Percentiles rank a stretch among this genome's conserved stretches.
Conservation (phyloP, 2,329 filamentous ascomycete species). For the Botrytis deweyae region DNA sequence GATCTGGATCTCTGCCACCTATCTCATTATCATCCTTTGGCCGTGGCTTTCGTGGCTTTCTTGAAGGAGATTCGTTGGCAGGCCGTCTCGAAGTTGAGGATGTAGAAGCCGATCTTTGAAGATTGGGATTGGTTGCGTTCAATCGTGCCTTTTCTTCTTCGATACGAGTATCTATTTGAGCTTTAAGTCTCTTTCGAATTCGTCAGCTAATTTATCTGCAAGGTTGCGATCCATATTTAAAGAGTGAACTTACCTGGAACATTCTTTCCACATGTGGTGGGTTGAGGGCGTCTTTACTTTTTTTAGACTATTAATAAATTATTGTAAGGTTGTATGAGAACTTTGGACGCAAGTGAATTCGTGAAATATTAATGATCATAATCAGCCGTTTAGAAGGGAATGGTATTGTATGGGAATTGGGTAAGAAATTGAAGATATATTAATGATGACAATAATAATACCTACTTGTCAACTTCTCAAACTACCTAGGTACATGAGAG, state of each 20-base stretch:
- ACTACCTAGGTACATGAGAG: slow-evolving; percentile 1
- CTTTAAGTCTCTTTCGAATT: slow-evolving; percentile 67
- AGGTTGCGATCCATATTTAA: slow-evolving; percentile 16
- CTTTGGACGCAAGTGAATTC: slow-evolving; percentile 14
- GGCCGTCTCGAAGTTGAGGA: slow-evolving; percentile 31
- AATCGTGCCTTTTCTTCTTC: slow-evolving; percentile 84
- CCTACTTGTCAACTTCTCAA: slow-evolving; percentile 4
- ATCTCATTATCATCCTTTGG: slow-evolving; percentile 36
- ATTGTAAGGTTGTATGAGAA: slow-evolving; percentile 4
- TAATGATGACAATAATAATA: background rate
- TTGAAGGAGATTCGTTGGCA: slow-evolving; percentile 35
- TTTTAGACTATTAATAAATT: slow-evolving; percentile 22
- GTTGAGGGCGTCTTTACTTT: slow-evolving; percentile 19
- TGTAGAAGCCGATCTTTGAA: slow-evolving; percentile 46
- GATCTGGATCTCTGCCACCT: slow-evolving; percentile 58
- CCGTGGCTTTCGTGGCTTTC: slow-evolving; percentile 32
- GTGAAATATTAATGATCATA: slow-evolving; percentile 1
- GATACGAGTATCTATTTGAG: slow-evolving; percentile 81
- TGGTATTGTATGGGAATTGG: background rate
- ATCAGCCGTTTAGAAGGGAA: background rate
- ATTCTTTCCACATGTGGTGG: slow-evolving; percentile 35
- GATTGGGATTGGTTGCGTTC: slow-evolving; percentile 43
- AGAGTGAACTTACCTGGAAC: slow-evolving; percentile 37
- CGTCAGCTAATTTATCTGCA: slow-evolving; percentile 15
- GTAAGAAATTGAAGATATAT: background rate